phyloP scores from a whole-genome alignment of 2,329 filamentous ascomycete genomes.

The Aspergillus sp. region DNA sequence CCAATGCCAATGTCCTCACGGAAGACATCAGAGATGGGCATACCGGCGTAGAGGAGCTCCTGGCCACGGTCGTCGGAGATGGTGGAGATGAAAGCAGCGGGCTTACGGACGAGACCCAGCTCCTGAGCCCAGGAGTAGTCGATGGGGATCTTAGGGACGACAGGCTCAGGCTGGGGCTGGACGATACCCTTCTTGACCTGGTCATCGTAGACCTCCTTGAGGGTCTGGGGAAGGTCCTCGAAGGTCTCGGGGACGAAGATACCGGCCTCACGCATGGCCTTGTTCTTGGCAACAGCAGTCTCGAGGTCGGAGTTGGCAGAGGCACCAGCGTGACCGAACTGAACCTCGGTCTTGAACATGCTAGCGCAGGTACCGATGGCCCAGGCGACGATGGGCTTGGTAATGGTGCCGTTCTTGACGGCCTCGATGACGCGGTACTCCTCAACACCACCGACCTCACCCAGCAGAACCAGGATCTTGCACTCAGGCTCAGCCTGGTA shows the following conservation, averaged over 20 bases:
- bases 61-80: constrained; percentile 99
- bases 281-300: constrained; percentile 95
- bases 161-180: constrained; percentile 81
- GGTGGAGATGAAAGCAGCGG: constrained; percentile 98
- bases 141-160: constrained; percentile 97
- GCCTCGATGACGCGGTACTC: constrained; percentile 99
- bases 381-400: constrained; percentile 98
- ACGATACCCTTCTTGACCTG: constrained; percentile 84
- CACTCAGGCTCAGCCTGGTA: constrained; percentile 96
- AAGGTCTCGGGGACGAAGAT: constrained; percentile 95
- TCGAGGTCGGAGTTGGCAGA: constrained; percentile 99
- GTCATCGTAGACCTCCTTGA: constrained; percentile 83
- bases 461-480: constrained; percentile 94
- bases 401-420: constrained; percentile 90
- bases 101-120: constrained; percentile 98
- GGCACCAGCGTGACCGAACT: constrained; percentile 97
- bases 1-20: constrained; percentile 98
- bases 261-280: constrained; percentile 91
- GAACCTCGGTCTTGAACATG: constrained; percentile 99
- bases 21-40: constrained; percentile 99
- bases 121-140: constrained; percentile 99
- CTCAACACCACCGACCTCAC: constrained; percentile 98
- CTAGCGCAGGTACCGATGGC: constrained; percentile 98
- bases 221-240: constrained; percentile 81
- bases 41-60: constrained; percentile 96